Percentiles rank a stretch among this genome's conserved stretches.
Evolutionary conservation across 2,329 filamentous ascomycete species (phyloP).

Genomic region (Alternaria consortialis): DNA sequence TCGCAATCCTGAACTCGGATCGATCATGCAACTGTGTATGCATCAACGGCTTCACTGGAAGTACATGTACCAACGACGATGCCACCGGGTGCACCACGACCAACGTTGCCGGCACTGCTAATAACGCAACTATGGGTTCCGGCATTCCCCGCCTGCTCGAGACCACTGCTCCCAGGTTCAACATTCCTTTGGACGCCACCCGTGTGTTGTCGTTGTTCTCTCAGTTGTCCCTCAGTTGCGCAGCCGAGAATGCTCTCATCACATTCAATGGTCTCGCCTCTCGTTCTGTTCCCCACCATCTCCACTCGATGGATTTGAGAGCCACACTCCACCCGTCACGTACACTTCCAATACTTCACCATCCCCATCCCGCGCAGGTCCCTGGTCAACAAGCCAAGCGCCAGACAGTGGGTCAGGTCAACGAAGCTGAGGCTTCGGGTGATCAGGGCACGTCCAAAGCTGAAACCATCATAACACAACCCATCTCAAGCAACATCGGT

Average conservation of each 20-base stretch:
- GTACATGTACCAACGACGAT: constrained; percentile 62
- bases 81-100: constrained; percentile 65
- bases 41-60: constrained; percentile 82
- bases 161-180: constrained; percentile 72
- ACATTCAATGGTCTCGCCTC: constrained; percentile 71
- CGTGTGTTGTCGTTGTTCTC: constrained; percentile 81
- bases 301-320: constrained; percentile 33
- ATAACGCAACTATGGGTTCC: constrained; percentile 77
- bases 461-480: constrained; percentile 33
- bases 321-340: constrained; percentile 31
- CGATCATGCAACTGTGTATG: constrained; percentile 84
- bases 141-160: constrained; percentile 78
- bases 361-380: constrained; percentile 28
- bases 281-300: constrained; percentile 30
- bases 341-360: constrained; percentile 36
- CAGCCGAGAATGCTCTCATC: constrained; percentile 85
- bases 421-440: constrained; percentile 41
- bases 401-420: constrained; percentile 44
- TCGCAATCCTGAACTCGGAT: constrained; percentile 72
- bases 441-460: constrained; percentile 21
- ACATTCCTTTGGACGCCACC: constrained; percentile 75
- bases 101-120: constrained; percentile 51
- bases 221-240: constrained; percentile 77
- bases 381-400: constrained; percentile 24
- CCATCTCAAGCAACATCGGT: constrained; percentile 47